phyloP scores from a whole-genome alignment of 2,329 filamentous ascomycete genomes.

The Colletotrichum trifolii region DNA sequence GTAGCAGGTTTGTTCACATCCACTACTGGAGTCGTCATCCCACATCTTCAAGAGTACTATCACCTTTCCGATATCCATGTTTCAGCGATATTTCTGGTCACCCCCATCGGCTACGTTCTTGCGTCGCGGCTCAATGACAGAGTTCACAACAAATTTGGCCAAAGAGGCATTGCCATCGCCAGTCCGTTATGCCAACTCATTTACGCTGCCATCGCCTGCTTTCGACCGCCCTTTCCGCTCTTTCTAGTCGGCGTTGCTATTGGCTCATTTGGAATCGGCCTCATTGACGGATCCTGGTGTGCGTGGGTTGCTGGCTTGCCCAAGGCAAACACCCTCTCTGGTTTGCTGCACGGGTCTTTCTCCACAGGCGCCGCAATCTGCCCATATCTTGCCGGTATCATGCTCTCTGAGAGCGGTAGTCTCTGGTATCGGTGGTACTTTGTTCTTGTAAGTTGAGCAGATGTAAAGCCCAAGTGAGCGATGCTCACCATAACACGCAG shows the following conservation, averaged over 20 bases:
- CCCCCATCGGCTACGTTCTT: constrained; percentile 55
- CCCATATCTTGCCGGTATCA: constrained; percentile 76
- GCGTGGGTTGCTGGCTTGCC: constrained; percentile 55
- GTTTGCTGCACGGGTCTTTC: constrained; percentile 78
- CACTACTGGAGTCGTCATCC: constrained; percentile 43
- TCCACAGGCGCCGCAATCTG: constrained; percentile 76
- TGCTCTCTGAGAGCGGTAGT: constrained; percentile 71
- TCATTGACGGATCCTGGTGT: constrained; percentile 57
- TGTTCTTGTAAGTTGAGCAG: constrained; percentile 65
- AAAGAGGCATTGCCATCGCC: constrained; percentile 61
- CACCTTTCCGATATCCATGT: constrained; percentile 53
- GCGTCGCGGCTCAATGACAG: constrained; percentile 52
- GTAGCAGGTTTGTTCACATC: constrained; percentile 43
- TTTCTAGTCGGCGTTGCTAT: constrained; percentile 73
- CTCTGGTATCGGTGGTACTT: constrained; percentile 83
- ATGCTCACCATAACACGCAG: neutral
- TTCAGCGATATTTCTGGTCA: constrained; percentile 56
- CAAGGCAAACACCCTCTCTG: constrained; percentile 65
- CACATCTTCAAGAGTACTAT: constrained; percentile 52
- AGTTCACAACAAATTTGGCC: constrained; percentile 65
- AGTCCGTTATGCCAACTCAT: constrained; percentile 54
- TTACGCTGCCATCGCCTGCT: constrained; percentile 71
- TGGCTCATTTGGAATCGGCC: constrained; percentile 50
- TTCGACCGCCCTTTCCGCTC: constrained; percentile 76
- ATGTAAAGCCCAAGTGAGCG: fast-evolving